Base-by-base conservation (phyloP, 306 rosid genomes). In the Mucuna pruriens region DNA sequence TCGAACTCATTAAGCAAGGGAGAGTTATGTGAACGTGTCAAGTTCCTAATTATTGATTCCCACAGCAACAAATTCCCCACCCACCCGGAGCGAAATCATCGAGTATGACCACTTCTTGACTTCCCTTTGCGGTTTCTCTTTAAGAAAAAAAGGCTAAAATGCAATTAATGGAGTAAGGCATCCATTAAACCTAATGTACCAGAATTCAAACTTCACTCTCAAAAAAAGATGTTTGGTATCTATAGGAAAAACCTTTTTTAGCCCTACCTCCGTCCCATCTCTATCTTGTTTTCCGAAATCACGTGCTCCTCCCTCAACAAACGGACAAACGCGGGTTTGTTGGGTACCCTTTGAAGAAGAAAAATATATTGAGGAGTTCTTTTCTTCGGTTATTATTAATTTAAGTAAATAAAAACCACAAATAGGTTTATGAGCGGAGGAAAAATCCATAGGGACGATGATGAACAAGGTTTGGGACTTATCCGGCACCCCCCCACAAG, bases 361-460 rank as follows among this genome's bases (percentile, higher is more conserved):
- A 20, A 40, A 51, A 34, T 16, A 52, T 44, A 80, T 66, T 46
- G 57, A 11, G 46, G 87, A 73, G 31, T 74, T 73, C 16, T 74
- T 70, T 52, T 23, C 77, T 74, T 68, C 63, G 65, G 84, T 79
- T 40, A 84, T 84, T 84, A 79, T 84, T 84, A 58, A 57, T 38
- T 74, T 74, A 67, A 76, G 77, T 17, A 83, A 84, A 65, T 72
- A 66, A 74, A 86, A 75, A 70, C 80, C 84, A 79, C 79, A 45
- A 60, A 57, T 45, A 78, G 11, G 85, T 74, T 81, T 71, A 42
- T 62, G 10, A 58, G 34, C 31, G 76, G 31, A 48, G 76, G 73
- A 73, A 83, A 71, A 74, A 4, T 61, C 75, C 71, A 76, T 29
- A 71, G 31, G 73, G 76, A 61, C 15, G 76, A 61, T 29, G 76